phyloP scores from a whole-genome alignment of 805 yeast genomes.

The Yarrowia divulgata region DNA sequence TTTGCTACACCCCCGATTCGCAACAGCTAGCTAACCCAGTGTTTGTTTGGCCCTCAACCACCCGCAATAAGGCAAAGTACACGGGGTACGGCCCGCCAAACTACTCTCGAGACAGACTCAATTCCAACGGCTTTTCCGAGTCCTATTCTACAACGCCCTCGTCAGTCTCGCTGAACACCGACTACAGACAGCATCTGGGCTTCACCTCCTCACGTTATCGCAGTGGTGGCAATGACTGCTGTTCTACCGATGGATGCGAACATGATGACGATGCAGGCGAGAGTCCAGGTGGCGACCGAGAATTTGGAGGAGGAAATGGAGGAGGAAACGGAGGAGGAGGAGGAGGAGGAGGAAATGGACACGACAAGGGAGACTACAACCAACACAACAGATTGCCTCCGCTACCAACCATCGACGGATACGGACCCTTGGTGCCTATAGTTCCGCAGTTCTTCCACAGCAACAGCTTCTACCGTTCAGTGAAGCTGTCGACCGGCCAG shows the following conservation, averaged over 20 bases:
- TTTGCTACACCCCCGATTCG: too few relatives aligned
- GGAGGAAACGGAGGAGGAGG: neutral
- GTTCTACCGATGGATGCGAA: slow-evolving; percentile 14
- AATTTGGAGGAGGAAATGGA: neutral
- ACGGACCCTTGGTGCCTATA: slow-evolving; percentile 42
- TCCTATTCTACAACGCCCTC: slow-evolving; percentile 35
- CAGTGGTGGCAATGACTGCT: slow-evolving; percentile 21
- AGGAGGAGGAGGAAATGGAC: neutral
- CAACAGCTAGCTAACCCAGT: slow-evolving; percentile 20
- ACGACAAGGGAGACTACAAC: neutral
- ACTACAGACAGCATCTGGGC: slow-evolving; percentile 37
- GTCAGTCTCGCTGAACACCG: slow-evolving; percentile 25
- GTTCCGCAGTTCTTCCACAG: slow-evolving; percentile 43
- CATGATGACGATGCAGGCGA: slow-evolving; percentile 12
- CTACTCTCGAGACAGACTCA: slow-evolving; percentile 31
- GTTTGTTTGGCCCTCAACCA: slow-evolving; percentile 37
- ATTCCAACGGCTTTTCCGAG: slow-evolving; percentile 27
- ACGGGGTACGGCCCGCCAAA: slow-evolving; percentile 33
- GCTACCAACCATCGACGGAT: slow-evolving; percentile 43
- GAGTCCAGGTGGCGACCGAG: slow-evolving; percentile 29
- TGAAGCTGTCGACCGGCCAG: slow-evolving; percentile 39
- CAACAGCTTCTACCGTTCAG: slow-evolving; percentile 44
- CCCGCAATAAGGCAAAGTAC: slow-evolving; percentile 36
- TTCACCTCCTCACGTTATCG: slow-evolving; percentile 34
- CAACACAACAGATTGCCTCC: slow-evolving; percentile 6